Percentiles rank a stretch among this genome's conserved stretches.
Evolutionary conservation across 208 protist species (phyloP).

Genomic region (Trypanosoma lewisi): DNA sequence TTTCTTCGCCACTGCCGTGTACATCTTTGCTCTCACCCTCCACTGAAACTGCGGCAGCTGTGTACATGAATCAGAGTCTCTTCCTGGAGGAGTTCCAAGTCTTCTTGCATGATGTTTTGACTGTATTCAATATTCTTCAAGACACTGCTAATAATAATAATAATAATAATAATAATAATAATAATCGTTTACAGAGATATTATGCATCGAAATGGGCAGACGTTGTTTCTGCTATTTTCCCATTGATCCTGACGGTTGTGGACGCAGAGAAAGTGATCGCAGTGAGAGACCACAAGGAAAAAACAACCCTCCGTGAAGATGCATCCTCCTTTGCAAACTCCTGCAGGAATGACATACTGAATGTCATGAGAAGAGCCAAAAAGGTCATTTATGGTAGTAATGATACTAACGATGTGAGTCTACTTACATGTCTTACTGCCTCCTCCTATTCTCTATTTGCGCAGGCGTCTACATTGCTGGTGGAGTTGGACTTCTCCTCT

Average conservation of each 20-base stretch:
- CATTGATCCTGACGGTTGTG: constrained; percentile 5
- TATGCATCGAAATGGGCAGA: constrained; percentile 19
- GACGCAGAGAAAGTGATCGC: constrained; percentile 9
- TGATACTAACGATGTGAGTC: background rate
- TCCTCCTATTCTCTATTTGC: constrained; percentile 59
- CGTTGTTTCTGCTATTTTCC: constrained; percentile 19
- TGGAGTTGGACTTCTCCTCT: constrained; percentile 31
- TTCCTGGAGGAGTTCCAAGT: background rate
- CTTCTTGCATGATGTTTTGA: constrained; percentile 4
- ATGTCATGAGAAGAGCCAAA: constrained; percentile 6
- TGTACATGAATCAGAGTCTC: background rate
- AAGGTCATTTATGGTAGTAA: background rate
- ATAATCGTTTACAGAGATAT: background rate
- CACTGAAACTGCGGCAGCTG: background rate
- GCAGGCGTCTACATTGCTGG: constrained; percentile 53
- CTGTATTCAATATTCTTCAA: background rate
- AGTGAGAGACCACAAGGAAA: background rate
- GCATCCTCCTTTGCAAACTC: constrained; percentile 7
- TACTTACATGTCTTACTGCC: constrained; percentile 3
- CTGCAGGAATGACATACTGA: constrained; percentile 1
- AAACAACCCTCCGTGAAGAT: background rate
- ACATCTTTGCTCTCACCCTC: background rate
- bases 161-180: too few species aligned
- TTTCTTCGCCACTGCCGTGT: background rate
- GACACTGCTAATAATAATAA: background rate